phyloP scores from a whole-genome alignment of 2,329 filamentous ascomycete genomes.

The Pestalotiopsis sp. region DNA sequence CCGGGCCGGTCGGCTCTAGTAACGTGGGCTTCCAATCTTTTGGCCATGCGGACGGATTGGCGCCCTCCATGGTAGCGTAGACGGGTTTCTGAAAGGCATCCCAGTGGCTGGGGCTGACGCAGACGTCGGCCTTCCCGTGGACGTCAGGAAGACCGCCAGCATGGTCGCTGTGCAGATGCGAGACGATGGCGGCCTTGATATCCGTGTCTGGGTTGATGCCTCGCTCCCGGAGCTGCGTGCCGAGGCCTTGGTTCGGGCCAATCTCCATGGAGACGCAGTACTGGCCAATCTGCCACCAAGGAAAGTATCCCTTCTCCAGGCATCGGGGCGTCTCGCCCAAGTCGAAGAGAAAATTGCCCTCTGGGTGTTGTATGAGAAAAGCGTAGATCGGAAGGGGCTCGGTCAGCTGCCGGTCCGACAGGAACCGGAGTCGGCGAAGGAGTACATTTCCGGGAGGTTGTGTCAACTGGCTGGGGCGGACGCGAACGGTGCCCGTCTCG shows the following conservation, averaged over 20 bases:
- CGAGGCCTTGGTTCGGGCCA: constrained; percentile 21
- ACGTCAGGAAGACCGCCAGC: constrained; percentile 28
- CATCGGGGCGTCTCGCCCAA: constrained; percentile 24
- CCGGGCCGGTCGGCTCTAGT: constrained; percentile 24
- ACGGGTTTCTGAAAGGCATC: constrained; percentile 29
- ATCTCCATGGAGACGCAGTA: constrained; percentile 16
- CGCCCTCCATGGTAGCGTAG: constrained; percentile 30
- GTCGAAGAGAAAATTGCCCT: constrained; percentile 26
- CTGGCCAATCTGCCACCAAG: constrained; percentile 20
- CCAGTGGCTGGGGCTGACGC: constrained; percentile 33
- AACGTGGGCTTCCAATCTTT: constrained; percentile 31
- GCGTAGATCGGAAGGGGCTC: constrained; percentile 22
- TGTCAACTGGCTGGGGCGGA: constrained; percentile 19
- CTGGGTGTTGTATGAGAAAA: constrained; percentile 24
- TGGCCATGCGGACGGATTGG: constrained; percentile 34
- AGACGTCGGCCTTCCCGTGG: constrained; percentile 22
- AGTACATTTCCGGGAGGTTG: constrained; percentile 23
- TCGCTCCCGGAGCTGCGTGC: constrained; percentile 19
- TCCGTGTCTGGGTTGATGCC: constrained; percentile 22
- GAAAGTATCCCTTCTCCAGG: constrained; percentile 24
- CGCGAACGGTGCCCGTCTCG: constrained; percentile 21
- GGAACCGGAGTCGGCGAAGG: constrained; percentile 22
- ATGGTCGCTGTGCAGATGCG: constrained; percentile 34
- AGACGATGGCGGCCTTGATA: constrained; percentile 29
- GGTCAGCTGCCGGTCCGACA: constrained; percentile 22